Base-by-base conservation (phyloP, 768 basidiomycete genomes). In the Russula griseocarnosa region DNA sequence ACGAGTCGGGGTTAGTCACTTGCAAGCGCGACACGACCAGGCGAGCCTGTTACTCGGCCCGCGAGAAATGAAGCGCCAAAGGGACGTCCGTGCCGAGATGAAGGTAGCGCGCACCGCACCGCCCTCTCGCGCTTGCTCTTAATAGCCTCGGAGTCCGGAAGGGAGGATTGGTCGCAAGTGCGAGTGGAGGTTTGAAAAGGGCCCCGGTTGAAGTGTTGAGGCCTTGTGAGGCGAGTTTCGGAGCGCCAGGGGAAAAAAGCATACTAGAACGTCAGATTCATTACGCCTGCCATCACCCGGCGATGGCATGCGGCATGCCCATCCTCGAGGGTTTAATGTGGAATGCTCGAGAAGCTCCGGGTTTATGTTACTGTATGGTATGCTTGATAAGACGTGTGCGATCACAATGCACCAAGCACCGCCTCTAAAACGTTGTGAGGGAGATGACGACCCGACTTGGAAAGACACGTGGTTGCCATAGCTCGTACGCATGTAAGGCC, bases 271-370 rank as follows among this genome's bases (percentile, higher is more conserved):
- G 11, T 22, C 3, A 46, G n/a, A n/a, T 47, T 11, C n/a, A 32
- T 32, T 42, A 61, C 40, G 53, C 32, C 13, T 20, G 34, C 53
- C 34, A 26, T 40, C 38, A 40, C 38, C 38, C 38, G 38, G 6
- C 6, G 16, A 3, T 36, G 13, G 32, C 36, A 36, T 36, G 36
- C 36, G 36, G 38, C 13, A 36, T 36, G 36, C 16, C 36, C 18
- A 13, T 38, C 61, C 61, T 49, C n/a, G 61, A 62, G 61, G 61
- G 36, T 49, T 62, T 49, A 38, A 55, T 53, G 8, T 38, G 51
- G 20, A 28, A 11, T 26, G 36, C 24, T 9, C 11, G 22, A 47
- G 46, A 50, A 50, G 49, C 18, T 32, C 18, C 26, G 16, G 28
- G 51, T 26, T 50, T 26, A 46, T 32, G 32, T 34, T 26, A 46